phyloP scores from a whole-genome alignment of 176 grass and related monocot genomes.

The Hsuehochloa calcarea region DNA sequence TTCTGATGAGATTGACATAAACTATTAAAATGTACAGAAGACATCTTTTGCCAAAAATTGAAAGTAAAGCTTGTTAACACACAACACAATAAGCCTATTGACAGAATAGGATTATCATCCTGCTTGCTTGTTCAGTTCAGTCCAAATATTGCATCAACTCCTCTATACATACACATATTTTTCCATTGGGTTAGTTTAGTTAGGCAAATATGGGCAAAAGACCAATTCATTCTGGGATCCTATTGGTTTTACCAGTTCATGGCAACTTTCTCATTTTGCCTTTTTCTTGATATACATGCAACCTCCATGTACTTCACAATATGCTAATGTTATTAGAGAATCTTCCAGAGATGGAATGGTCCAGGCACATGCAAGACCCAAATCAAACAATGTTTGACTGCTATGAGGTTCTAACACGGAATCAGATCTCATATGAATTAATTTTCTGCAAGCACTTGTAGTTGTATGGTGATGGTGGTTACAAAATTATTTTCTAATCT shows the following conservation, averaged over 20 bases:
- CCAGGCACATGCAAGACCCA: background rate
- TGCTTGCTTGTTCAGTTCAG: background rate
- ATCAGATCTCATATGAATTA: background rate
- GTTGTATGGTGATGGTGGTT: background rate
- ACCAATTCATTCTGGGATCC: background rate
- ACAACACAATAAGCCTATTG: background rate
- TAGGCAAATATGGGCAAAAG: background rate
- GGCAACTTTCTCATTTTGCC: background rate
- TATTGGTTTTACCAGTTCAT: background rate
- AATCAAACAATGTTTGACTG: background rate
- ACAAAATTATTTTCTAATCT: background rate
- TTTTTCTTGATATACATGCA: background rate
- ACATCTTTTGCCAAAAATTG: conserved; percentile 17
- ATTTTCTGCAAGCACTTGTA: background rate
- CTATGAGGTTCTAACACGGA: background rate
- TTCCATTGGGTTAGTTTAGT: background rate
- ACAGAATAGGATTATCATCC: background rate
- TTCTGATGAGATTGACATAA: conserved; percentile 7
- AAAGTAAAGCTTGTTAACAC: conserved; percentile 1
- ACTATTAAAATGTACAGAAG: background rate
- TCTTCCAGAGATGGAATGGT: background rate
- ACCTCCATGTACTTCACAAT: background rate
- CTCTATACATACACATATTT: background rate
- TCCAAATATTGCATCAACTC: background rate
- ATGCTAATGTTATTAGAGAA: background rate